phyloP scores from a whole-genome alignment of 2,329 filamentous ascomycete genomes.

The Fusarium albidum region DNA sequence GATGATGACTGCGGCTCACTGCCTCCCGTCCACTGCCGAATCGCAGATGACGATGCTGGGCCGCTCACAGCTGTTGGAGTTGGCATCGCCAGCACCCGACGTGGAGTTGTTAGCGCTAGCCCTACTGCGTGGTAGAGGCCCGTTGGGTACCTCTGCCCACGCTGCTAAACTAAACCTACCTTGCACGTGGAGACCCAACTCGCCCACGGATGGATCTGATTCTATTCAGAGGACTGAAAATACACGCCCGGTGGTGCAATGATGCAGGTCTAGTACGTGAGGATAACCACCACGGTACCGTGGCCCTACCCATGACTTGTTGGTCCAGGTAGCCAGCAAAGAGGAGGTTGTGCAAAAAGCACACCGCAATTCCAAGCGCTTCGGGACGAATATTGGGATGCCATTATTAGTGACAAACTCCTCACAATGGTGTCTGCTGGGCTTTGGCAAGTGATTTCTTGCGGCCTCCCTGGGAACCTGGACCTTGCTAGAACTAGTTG shows the following conservation, averaged over 20 bases:
- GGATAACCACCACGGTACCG: not conserved
- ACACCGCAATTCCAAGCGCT: too few relatives aligned
- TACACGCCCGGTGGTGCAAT: slow-evolving; percentile 1
- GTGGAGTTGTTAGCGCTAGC: slow-evolving; percentile 26
- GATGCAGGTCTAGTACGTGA: slow-evolving; percentile 1
- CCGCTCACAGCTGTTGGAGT: not conserved
- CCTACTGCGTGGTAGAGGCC: slow-evolving; percentile 13
- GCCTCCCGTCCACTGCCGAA: slow-evolving; percentile 6
- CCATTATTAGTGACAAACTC: too few relatives aligned
- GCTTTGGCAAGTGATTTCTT: too few relatives aligned
- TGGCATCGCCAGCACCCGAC: slow-evolving; percentile 18
- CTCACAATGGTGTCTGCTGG: too few relatives aligned
- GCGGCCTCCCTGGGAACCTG: too few relatives aligned
- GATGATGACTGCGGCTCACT: slow-evolving; percentile 26
- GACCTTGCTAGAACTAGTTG: not conserved
- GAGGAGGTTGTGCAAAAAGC: too few relatives aligned
- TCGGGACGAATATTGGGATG: too few relatives aligned
- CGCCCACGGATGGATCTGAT: slow-evolving; percentile 20
- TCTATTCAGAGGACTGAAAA: slow-evolving; percentile 12
- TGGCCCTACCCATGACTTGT: slow-evolving; percentile 13
- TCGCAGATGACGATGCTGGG: slow-evolving; percentile 21
- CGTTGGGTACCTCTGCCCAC: slow-evolving; percentile 29
- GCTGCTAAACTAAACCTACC: slow-evolving; percentile 28
- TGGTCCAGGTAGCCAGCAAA: too few relatives aligned
- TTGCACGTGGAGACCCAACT: slow-evolving; percentile 29